Conservation (phyloP, 345 rosid genomes). For the Lumnitzera littorea region DNA sequence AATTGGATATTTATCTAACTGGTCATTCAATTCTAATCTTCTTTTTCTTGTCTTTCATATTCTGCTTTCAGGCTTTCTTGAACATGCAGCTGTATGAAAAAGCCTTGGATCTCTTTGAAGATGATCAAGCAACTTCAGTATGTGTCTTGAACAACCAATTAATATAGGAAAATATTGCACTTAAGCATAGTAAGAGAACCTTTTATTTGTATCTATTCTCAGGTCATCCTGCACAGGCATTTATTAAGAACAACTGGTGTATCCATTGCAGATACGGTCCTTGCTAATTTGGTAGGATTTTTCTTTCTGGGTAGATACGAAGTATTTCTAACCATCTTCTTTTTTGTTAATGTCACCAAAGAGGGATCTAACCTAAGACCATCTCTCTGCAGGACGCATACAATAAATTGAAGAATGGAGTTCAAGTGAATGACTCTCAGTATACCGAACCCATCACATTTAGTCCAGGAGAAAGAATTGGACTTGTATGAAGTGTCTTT, state of each 20-base stretch:
- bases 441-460: conserved; percentile 38
- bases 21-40: too few species aligned
- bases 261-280: conserved; percentile 55
- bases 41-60: not conserved
- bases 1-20: not conserved
- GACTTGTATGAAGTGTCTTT: conserved; percentile 43
- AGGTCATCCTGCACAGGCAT: conserved; percentile 89
- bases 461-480: conserved; percentile 53
- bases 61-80: conserved; percentile 62
- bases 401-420: conserved; percentile 76
- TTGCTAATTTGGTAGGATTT: conserved; percentile 60
- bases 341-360: too few species aligned
- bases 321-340: too few species aligned
- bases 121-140: conserved; percentile 82
- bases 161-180: conserved; percentile 8
- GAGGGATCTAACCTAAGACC: conserved; percentile 8
- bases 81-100: conserved; percentile 91
- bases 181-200: conserved; percentile 13
- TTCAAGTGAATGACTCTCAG: conserved; percentile 56
- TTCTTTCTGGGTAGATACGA: conserved; percentile 1
- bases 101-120: conserved; percentile 84
- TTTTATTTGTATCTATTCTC: conserved; percentile 16
- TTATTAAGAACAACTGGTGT: conserved; percentile 77
- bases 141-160: conserved; percentile 21
- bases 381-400: conserved; percentile 44